Evolutionary conservation across 2,329 filamentous ascomycete species (phyloP), one percentile per base, ranked within the genome.

Genomic region (Penicillium fuscoglaucum): DNA sequence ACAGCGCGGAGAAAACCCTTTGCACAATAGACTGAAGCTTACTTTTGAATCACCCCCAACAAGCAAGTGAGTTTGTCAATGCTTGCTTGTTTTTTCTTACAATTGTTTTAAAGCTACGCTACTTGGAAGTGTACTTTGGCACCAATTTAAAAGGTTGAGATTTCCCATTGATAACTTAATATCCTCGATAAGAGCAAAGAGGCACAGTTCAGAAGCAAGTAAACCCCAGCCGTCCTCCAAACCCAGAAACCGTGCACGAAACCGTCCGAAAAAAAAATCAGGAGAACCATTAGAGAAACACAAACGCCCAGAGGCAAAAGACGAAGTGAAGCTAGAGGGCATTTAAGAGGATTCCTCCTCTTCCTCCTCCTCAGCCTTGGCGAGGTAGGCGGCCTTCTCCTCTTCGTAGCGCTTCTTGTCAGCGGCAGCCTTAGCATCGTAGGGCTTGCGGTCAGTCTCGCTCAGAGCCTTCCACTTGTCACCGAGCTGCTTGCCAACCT

Each of bases 321-420:
- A 65, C 64, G 61, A 66, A 64, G 58, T 54, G 54, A 59, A 53
- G 62, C 61, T 58, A 57, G 41, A 59, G 60, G 59, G 57, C 48
- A 54, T 57, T 71, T 72, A 76, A 57, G 71, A 68, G 37, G 74
- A 76, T 54, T 78, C 76, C 53, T 88, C 86, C 60, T 85, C 81
- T 57, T 84, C 84, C 68, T 80, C 84, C 61, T 80, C 83, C 61
- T 79, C 82, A 72, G 84, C 83, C 83, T 87, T 62, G 31, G 60
- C 61, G 73, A 91, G 88, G 84, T 96, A 99, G 66, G 86, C 90
- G 68, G 89, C 88, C 86, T 99, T 99, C 86, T 98, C 92, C 69
- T 96, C 91, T 79, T 98, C 93, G 77, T 98, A 99, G 63, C 95
- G 89, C 89, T 98, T 96, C 91, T 98, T 99, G 82, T 99, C 95